Evolutionary conservation across 73 alveolate genomes (phyloP).

Genomic region (Tetrahymena malaccensis): DNA sequence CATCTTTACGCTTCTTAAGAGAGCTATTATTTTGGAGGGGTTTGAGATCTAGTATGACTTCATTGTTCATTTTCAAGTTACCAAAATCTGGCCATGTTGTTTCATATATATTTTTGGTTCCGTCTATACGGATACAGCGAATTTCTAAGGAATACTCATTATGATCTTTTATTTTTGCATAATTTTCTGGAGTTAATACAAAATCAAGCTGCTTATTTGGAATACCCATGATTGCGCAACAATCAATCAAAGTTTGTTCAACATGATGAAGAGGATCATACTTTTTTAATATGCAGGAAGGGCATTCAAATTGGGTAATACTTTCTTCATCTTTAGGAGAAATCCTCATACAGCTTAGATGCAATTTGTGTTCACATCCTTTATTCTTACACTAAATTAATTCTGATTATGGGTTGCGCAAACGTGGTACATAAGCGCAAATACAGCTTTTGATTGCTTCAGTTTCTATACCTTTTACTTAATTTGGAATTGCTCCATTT

Average conservation of each 20-base stretch:
- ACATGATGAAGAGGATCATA: constrained; percentile 13
- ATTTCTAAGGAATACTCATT: constrained; percentile 6
- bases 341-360: not conserved
- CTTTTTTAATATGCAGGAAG: constrained; percentile 26
- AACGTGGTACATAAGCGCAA: not conserved
- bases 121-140: constrained; percentile 28
- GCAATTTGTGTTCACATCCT: not conserved
- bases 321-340: not conserved
- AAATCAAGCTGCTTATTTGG: not conserved
- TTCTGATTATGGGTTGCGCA: not conserved
- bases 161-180: constrained; percentile 9
- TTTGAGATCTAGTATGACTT: constrained; percentile 3
- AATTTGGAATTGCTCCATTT: not conserved
- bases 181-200: not conserved
- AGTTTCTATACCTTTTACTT: not conserved
- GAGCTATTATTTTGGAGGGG: constrained; percentile 36
- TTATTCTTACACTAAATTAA: not conserved
- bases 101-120: constrained; percentile 31
- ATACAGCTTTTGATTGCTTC: not conserved
- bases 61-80: not conserved
- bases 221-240: not conserved
- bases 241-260: not conserved
- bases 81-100: constrained; percentile 41
- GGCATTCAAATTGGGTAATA: constrained; percentile 17
- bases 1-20: constrained; percentile 37